Evolutionary conservation across 202 grass and related monocot genomes (phyloP), one percentile per base, ranked within the genome.

Genomic region (Schoenoplectus tabernaemontani): DNA sequence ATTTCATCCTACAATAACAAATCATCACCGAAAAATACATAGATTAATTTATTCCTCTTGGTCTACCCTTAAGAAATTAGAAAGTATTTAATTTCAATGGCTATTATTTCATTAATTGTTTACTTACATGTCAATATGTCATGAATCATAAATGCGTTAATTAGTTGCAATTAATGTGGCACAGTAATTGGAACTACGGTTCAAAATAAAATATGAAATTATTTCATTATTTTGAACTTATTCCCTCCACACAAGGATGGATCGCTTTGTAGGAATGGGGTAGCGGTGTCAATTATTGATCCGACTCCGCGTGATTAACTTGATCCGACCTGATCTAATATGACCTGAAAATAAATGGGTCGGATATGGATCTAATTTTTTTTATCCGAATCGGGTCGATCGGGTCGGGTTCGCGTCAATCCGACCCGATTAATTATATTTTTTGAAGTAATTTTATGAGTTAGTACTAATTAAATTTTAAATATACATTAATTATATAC

Each of bases 1-100:
- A 33, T 17, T 16, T 22, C 42, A 48, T 12, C 5, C 5, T 72
- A 17, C 1, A 30, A 3, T 46, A 44, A 47, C 42, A 72, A 72
- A 50, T 51, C 69, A 32, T 9, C 44, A 73, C 69, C 69, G 33
- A 73, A 51, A 53, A 51, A 51, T 73, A n/a, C 44, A 51, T 73
- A 15, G 13, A 9, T 17, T 32, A 53, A 33, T 44, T 51, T 48
- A 30, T 48, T 68, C 5, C 37, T 46, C 10, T 34, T 11, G 69
- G 24, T 13, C 12, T 41, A 1, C 17, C 10, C 11, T 30, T 15
- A 24, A 1, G 2, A 66, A 39, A 66, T 36, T 41, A 39, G 2
- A 41, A 73, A 44, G 7, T 5, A 38, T 9, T 3, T 5, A 69
- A 69, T 67, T 67, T 42, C n/a, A 39, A 67, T 5, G 11, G 11